A percentile compares a stretch with the other conserved stretches of the same genome.
Evolutionary conservation across 345 rosid species (phyloP).

Genomic region (Syzygium grande): DNA sequence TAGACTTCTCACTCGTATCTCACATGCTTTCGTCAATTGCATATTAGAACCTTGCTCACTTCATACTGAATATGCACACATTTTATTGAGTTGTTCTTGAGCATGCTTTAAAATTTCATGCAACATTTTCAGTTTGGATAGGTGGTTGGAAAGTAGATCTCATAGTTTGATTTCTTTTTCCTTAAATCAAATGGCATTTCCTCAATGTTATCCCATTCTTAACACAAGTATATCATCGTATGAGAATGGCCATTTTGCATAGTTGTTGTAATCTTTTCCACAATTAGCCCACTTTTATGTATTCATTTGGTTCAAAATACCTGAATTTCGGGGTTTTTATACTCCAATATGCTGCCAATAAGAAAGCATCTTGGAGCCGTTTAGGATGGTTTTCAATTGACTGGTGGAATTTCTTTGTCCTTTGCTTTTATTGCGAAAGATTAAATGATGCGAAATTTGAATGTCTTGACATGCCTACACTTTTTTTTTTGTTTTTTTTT

Average conservation of each 20-base stretch:
- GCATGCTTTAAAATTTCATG: neutral
- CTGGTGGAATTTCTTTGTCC: neutral
- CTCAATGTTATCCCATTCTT: neutral
- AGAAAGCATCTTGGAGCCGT: neutral
- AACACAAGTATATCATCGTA: neutral
- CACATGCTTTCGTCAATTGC: neutral
- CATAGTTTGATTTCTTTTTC: neutral
- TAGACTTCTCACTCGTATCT: neutral
- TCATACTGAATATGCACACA: neutral
- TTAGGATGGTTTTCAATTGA: neutral
- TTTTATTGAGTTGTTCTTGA: neutral
- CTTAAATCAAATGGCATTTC: neutral
- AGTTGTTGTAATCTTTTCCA: neutral
- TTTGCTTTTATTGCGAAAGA: neutral
- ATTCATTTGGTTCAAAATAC: neutral
- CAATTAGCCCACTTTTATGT: neutral
- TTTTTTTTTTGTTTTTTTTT: neutral
- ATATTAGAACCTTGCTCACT: neutral
- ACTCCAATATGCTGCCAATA: neutral
- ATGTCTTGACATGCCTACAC: neutral
- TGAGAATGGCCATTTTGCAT: neutral
- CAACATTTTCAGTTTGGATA: neutral
- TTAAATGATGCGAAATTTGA: neutral
- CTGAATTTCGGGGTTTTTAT: neutral
- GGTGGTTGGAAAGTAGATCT: neutral